These are phyloP conservation scores for Phyllosticta citribraziliensis DNA, from an alignment of 2,329 filamentous ascomycete species.

Conservation along the genomic window DNA sequence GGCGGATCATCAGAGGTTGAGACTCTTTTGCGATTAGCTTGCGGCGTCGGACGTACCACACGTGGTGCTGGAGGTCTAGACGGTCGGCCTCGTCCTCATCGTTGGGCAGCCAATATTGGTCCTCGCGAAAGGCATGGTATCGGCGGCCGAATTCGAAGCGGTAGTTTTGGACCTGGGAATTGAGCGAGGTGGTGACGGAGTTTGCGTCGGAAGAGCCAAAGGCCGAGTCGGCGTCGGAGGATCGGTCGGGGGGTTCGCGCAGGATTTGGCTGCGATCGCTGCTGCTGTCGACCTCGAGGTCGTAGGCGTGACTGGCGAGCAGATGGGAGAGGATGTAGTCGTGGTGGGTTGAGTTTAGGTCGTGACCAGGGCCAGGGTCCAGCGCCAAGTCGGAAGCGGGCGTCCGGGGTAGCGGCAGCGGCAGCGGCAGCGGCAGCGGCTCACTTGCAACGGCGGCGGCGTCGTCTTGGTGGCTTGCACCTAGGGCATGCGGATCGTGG, in stretches of 20 bases:
- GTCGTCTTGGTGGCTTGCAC: neutral
- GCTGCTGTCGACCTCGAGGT: constrained; percentile 4
- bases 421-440: neutral
- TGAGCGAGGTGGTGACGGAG: constrained; percentile 22
- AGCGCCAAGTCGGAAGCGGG: neutral
- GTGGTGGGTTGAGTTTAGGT: neutral
- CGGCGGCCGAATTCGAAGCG: constrained; percentile 28
- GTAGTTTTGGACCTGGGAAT: constrained; percentile 26
- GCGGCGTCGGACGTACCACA: constrained; percentile 15
- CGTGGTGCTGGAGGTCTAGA: constrained; percentile 27
- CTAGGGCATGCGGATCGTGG: neutral
- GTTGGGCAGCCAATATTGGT: constrained; percentile 26
- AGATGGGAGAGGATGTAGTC: neutral
- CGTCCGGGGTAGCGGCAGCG: neutral
- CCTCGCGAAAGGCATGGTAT: constrained; percentile 28
- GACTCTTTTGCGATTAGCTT: neutral
- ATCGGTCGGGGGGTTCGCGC: neutral
- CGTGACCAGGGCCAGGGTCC: neutral
- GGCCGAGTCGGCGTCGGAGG: neutral
- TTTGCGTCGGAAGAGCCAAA: neutral
- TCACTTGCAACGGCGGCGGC: neutral
- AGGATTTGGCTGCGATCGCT: neutral
- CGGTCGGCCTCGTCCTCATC: constrained; percentile 30
- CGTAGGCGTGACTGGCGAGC: neutral
- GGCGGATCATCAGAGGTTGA: neutral